Evolutionary conservation across 2,329 filamentous ascomycete genomes (phyloP), one percentile per base, ranked within the genome.

Genomic region (Fusarium kyushuense): DNA sequence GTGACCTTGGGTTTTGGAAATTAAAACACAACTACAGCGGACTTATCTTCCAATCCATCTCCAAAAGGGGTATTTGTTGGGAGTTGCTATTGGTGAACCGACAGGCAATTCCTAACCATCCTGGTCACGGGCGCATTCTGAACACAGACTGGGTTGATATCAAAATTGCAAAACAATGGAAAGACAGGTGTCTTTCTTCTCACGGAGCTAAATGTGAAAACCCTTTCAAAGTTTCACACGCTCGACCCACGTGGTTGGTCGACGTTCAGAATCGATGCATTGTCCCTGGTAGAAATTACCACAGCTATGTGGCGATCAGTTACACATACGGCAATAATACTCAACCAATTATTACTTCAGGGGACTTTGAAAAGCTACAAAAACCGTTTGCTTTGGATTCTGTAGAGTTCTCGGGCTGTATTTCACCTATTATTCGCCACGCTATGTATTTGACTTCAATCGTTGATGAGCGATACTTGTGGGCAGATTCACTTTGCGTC

Each of bases 31-130:
- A n/a, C n/a, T n/a, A n/a, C n/a, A n/a, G n/a, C n/a, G n/a, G n/a
- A n/a, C n/a, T n/a, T 27, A 27, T 27, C 27, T 6, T 27, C 5
- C 6, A 27, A 27, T 27, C 27, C 27, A 27, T 27, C 6, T 27
- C 27, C 5, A 3, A 5, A 3, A 12, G 12, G 9, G 41, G 41
- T 14, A 3, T 2, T 10, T 0, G 7, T 7, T 14, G 6, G 29
- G 1, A 2, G 7, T 23, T 33, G 16, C 9, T 23, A 9, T 45
- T 45, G 14, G n/a, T 32, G 29, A 46, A 32, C 17, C 19, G n/a
- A 8, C 5, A 19, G 6, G 10, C 13, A 7, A 12, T 21, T 38
- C 36, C 36, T 5, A 21, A 21, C n/a, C 36, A 38, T 14, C 36
- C 36, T 4, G n/a, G n/a, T 12, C 13, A 38, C 1, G n/a, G 36